Percentiles rank a stretch among this genome's conserved stretches.
Conservation (phyloP, 2,329 filamentous ascomycete genomes). For the Apiospora marii region DNA sequence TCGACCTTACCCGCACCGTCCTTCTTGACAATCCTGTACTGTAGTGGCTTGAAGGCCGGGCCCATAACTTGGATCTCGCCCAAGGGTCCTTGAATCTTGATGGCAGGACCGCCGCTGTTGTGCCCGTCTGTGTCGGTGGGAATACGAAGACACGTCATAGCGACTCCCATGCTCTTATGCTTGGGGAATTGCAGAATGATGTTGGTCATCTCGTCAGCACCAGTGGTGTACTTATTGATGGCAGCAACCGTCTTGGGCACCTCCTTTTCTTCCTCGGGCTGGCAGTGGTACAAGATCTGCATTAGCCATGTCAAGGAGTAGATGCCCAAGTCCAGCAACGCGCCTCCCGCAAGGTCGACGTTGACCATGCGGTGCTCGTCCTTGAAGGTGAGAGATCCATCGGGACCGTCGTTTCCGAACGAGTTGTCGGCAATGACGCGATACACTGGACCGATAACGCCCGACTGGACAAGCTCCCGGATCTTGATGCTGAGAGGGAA, state of each 20-base stretch:
- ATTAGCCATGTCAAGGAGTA: constrained; percentile 92
- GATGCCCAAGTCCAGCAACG: constrained; percentile 84
- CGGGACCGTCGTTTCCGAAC: constrained; percentile 64
- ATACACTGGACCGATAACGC: constrained; percentile 67
- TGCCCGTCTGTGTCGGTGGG: constrained; percentile 67
- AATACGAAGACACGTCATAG: constrained; percentile 70
- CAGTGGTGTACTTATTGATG: constrained; percentile 76
- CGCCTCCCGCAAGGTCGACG: constrained; percentile 81
- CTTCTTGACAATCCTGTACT: constrained; percentile 69
- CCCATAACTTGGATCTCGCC: constrained; percentile 85
- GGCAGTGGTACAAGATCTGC: constrained; percentile 85
- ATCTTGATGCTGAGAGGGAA: constrained; percentile 84
- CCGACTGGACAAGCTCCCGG: constrained; percentile 66
- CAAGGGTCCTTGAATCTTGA: constrained; percentile 80
- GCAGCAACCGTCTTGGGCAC: constrained; percentile 72
- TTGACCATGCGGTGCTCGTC: constrained; percentile 82
- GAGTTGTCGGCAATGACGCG: constrained; percentile 68
- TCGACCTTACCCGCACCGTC: constrained; percentile 56
- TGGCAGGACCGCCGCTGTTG: constrained; percentile 67
- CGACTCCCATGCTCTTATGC: constrained; percentile 75
- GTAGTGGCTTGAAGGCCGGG: constrained; percentile 73
- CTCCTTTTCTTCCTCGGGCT: constrained; percentile 72
- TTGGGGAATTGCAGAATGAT: constrained; percentile 79
- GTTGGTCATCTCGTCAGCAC: constrained; percentile 80
- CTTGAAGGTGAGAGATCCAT: constrained; percentile 64